A percentile compares a stretch with the other conserved stretches of the same genome.
Conservation (phyloP, 768 basidiomycete species). For the Hygrophoropsis aurantiaca region DNA sequence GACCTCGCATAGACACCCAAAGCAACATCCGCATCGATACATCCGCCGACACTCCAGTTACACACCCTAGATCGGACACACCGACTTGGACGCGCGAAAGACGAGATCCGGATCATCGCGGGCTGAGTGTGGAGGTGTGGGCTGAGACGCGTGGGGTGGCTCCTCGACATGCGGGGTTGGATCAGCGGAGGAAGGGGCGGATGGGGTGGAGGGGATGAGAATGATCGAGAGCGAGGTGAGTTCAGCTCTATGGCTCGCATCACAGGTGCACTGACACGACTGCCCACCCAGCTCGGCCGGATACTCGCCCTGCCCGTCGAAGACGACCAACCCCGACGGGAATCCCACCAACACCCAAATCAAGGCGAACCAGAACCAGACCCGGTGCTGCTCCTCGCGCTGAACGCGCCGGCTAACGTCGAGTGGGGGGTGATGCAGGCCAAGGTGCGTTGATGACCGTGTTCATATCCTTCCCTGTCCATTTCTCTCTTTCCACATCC, state of each 20-base stretch:
- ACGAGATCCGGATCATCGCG: constrained; percentile 70
- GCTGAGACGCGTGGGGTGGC: constrained; percentile 68
- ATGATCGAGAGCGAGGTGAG: constrained; percentile 80
- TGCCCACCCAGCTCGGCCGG: constrained; percentile 57
- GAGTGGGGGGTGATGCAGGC: constrained; percentile 66
- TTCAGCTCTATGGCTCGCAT: not conserved
- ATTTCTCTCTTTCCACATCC: not conserved
- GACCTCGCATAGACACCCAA: too few relatives aligned
- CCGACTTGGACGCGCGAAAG: constrained; percentile 49
- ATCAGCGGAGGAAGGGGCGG: constrained; percentile 9
- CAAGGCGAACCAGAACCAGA: constrained; percentile 30
- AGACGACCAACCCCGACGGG: constrained; percentile 25
- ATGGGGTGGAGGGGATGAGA: constrained; percentile 39
- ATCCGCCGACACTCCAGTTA: too few relatives aligned
- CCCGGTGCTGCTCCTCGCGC: constrained; percentile 68
- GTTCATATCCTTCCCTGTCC: not conserved
- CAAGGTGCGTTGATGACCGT: constrained; percentile 45
- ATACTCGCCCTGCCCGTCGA: constrained; percentile 68
- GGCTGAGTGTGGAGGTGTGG: constrained; percentile 79
- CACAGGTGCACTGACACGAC: not conserved
- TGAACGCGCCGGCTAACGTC: constrained; percentile 59
- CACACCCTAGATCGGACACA: too few relatives aligned
- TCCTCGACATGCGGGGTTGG: too few relatives aligned
- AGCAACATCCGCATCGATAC: too few relatives aligned
- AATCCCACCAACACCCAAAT: too few relatives aligned